These are phyloP conservation scores for Hawksworthiomyces lignivorus DNA, from an alignment of 2,329 filamentous ascomycete genomes.

Conservation along the genomic window DNA sequence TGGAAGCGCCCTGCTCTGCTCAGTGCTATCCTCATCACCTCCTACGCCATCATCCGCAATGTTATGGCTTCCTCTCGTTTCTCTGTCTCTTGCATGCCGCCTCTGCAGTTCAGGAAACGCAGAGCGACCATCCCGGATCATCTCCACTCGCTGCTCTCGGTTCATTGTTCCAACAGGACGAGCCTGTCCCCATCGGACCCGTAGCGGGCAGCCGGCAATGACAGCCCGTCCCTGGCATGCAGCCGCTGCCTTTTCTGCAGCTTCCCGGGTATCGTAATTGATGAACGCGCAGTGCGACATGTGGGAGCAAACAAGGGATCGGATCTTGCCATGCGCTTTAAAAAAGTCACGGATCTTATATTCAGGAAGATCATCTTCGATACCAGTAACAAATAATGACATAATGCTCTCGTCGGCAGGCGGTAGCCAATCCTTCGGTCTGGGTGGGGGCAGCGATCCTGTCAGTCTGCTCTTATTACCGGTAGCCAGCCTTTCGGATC, in stretches of 20 bases:
- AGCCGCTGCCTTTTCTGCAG: slow-evolving; percentile 76
- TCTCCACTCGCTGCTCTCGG: slow-evolving; percentile 71
- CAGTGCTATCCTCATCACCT: too few species aligned
- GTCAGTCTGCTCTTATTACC: slow-evolving; percentile 50
- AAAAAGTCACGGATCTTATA: slow-evolving; percentile 88
- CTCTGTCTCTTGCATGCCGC: slow-evolving; percentile 12
- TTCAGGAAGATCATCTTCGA: slow-evolving; percentile 94
- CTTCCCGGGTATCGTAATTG: slow-evolving; percentile 81
- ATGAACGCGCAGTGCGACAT: slow-evolving; percentile 96
- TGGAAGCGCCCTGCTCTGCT: too few species aligned
- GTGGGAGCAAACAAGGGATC: slow-evolving; percentile 90
- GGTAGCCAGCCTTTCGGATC: slow-evolving; percentile 31
- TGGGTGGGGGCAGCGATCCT: slow-evolving; percentile 67
- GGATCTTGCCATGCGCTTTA: slow-evolving; percentile 77
- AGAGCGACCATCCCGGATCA: slow-evolving; percentile 69
- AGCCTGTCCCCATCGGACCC: slow-evolving; percentile 88
- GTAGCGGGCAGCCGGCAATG: slow-evolving; percentile 81
- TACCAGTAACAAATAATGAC: slow-evolving; percentile 87
- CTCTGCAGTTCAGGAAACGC: slow-evolving; percentile 40
- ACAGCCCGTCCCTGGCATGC: slow-evolving; percentile 82
- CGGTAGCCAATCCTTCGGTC: slow-evolving; percentile 76
- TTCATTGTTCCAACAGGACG: slow-evolving; percentile 90
- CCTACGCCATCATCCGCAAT: too few species aligned
- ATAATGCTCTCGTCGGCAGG: slow-evolving; percentile 80
- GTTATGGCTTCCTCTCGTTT: too few species aligned